A percentile compares a stretch with the other conserved stretches of the same genome.
Conservation (phyloP, 768 basidiomycete genomes). For the Collybia nuda region DNA sequence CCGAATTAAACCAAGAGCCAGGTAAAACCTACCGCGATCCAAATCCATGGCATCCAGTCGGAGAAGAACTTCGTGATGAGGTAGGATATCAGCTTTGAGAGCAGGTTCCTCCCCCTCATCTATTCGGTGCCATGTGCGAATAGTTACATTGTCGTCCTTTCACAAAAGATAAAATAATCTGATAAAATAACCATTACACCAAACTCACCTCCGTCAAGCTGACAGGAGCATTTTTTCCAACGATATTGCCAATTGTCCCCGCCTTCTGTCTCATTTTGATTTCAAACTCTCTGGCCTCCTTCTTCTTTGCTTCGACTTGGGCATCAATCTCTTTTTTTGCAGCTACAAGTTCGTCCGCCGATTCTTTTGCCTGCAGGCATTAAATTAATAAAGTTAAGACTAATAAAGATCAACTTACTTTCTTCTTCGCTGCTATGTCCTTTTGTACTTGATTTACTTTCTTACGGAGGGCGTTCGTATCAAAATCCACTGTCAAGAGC, state of each 20-base stretch:
- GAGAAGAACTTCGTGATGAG: slow-evolving; percentile 97
- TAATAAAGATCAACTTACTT: slow-evolving; percentile 43
- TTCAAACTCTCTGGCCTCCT: slow-evolving; percentile 78
- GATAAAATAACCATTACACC: not conserved
- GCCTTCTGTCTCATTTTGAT: slow-evolving; percentile 78
- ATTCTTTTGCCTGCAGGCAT: slow-evolving; percentile 75
- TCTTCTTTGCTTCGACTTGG: slow-evolving; percentile 72
- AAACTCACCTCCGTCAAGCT: slow-evolving; percentile 80
- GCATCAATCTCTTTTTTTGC: slow-evolving; percentile 85
- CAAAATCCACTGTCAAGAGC: slow-evolving; percentile 75
- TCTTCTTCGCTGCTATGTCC: slow-evolving; percentile 91
- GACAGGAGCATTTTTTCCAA: slow-evolving; percentile 83
- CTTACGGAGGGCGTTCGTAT: slow-evolving; percentile 74
- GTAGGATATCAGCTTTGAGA: slow-evolving; percentile 75
- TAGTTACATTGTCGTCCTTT: slow-evolving; percentile 82
- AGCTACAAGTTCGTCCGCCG: slow-evolving; percentile 83
- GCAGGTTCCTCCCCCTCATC: slow-evolving; percentile 73
- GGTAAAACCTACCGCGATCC: slow-evolving; percentile 71
- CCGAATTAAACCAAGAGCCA: no score
- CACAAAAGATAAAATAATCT: not conserved
- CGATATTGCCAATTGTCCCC: slow-evolving; percentile 86
- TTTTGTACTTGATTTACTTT: slow-evolving; percentile 91
- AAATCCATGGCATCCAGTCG: slow-evolving; percentile 95
- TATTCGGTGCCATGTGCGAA: slow-evolving; percentile 85
- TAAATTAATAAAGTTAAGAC: not conserved